Evolutionary conservation across 2,329 filamentous ascomycete genomes (phyloP).

Genomic region (Xylariales sp.): DNA sequence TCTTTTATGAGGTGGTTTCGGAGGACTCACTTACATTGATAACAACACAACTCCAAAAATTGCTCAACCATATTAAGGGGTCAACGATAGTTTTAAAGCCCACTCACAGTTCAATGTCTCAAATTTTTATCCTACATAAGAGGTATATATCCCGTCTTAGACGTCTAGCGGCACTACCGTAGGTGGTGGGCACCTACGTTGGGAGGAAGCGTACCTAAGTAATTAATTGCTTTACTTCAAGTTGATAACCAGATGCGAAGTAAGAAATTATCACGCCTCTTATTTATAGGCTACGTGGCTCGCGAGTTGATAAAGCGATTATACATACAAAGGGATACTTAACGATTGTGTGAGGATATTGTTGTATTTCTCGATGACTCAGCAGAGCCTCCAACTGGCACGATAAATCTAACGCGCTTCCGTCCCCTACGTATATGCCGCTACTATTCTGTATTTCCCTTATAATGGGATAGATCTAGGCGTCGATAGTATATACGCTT

Average conservation of each 20-base stretch:
- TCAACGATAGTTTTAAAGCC: background rate
- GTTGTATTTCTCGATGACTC: background rate
- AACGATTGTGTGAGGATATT: background rate
- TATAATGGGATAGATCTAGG: constrained; percentile 28
- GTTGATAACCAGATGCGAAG: background rate
- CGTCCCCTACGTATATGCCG: background rate
- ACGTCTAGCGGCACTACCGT: no score
- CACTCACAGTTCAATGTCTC: background rate
- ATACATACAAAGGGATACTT: background rate
- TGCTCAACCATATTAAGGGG: background rate
- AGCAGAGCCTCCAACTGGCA: background rate
- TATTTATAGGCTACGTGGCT: background rate
- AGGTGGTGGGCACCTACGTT: background rate
- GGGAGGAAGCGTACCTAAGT: background rate
- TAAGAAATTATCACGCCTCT: background rate
- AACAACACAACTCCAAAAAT: background rate
- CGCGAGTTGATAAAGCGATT: background rate
- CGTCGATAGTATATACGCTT: constrained; percentile 6
- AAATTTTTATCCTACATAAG: background rate
- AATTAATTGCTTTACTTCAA: background rate
- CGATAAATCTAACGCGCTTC: background rate
- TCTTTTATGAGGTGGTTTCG: background rate
- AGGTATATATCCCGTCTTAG: no score
- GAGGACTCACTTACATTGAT: background rate
- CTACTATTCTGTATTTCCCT: background rate